Percentiles rank a stretch among this genome's conserved stretches.
These are phyloP conservation scores for Mucor piriformis DNA, from an alignment of 371 early-diverging fungal genomes.

Conservation along the genomic window DNA sequence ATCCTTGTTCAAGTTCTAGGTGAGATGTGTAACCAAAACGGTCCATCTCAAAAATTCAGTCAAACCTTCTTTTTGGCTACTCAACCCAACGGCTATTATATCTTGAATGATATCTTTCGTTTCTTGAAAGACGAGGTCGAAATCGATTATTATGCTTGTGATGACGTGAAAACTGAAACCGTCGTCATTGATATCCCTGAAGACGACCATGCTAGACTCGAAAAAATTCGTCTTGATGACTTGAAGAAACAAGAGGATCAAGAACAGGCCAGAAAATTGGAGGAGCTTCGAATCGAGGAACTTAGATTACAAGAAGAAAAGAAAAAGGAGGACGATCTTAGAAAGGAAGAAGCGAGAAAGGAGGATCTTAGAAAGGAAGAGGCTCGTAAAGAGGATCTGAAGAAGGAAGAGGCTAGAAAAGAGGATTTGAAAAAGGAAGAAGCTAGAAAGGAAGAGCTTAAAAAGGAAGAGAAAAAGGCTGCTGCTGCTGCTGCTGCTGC, in stretches of 20 bases:
- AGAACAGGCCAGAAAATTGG: too few relatives aligned
- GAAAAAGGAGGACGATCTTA: background rate
- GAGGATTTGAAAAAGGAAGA: background rate
- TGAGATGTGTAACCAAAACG: constrained; percentile 85
- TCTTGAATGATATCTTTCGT: constrained; percentile 94
- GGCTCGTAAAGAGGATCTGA: too few relatives aligned
- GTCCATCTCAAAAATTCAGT: constrained; percentile 81
- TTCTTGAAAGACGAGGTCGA: constrained; percentile 84
- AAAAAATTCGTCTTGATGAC: background rate
- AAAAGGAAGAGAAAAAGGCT: background rate
- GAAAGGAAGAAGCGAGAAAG: constrained; percentile 13
- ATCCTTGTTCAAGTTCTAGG: constrained; percentile 93
- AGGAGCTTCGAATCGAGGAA: too few relatives aligned
- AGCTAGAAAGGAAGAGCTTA: background rate
- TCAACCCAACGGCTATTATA: constrained; percentile 90
- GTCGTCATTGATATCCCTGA: constrained; percentile 5
- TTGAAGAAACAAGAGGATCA: constrained; percentile 1
- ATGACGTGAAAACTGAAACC: constrained; percentile 15
- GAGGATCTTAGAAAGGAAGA: too few relatives aligned
- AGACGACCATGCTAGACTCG: background rate
- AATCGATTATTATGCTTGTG: constrained; percentile 50
- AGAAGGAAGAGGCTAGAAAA: background rate
- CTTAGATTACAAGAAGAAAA: too few relatives aligned
- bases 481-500: too few relatives aligned
- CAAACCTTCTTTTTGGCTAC: constrained; percentile 94